Percentiles rank a stretch among this genome's conserved stretches.
Evolutionary conservation across 371 early-diverging fungal genomes (phyloP).

Genomic region (Apophysomyces ossiformis): DNA sequence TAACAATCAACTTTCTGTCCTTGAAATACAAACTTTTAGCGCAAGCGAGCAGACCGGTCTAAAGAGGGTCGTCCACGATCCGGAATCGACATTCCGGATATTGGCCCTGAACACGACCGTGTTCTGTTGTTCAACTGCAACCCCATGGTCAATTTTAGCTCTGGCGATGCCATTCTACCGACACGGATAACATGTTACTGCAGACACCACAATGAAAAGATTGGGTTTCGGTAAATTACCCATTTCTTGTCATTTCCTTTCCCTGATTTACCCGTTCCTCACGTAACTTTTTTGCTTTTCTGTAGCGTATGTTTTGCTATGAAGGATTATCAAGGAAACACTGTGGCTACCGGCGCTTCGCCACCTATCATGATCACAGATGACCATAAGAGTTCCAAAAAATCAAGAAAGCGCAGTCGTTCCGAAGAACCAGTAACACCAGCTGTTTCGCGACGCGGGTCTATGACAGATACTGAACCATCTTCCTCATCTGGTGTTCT

Average conservation of each 20-base stretch:
- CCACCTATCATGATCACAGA: slow-evolving; percentile 95
- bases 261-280: neutral
- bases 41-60: slow-evolving; percentile 53
- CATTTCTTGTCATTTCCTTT: slow-evolving; percentile 4
- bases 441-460: slow-evolving; percentile 25
- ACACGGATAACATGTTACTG: slow-evolving; percentile 95
- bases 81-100: slow-evolving; percentile 32
- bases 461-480: slow-evolving; percentile 1
- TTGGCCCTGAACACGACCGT: slow-evolving; percentile 42
- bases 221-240: slow-evolving; percentile 72
- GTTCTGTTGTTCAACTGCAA: slow-evolving; percentile 84
- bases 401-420: slow-evolving; percentile 12
- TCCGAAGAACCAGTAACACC: slow-evolving; percentile 28
- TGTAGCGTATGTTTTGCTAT: slow-evolving; percentile 71
- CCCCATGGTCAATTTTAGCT: slow-evolving; percentile 80
- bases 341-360: slow-evolving; percentile 79
- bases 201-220: slow-evolving; percentile 89
- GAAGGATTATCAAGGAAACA: slow-evolving; percentile 59
- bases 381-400: slow-evolving; percentile 84
- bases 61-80: slow-evolving; percentile 30
- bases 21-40: slow-evolving; percentile 19
- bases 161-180: slow-evolving; percentile 83
- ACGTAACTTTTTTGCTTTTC: neutral
- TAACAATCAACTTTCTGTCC: too few relatives aligned
- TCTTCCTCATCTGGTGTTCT: neutral